phyloP scores from a whole-genome alignment of 257 asterid genomes.

The Gentiana straminea region DNA sequence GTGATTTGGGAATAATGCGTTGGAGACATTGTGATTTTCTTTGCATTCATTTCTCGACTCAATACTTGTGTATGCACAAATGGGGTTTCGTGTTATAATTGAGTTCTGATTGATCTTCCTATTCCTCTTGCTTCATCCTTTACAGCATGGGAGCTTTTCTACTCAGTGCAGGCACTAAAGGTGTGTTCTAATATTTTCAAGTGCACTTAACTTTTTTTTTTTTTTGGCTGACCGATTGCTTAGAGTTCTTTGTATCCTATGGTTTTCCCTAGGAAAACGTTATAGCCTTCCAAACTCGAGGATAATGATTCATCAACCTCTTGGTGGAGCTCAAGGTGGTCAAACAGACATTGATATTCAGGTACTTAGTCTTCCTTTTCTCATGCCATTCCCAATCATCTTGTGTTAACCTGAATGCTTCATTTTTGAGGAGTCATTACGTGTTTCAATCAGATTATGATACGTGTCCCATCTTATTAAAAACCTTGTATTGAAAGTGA shows the following conservation, averaged over 20 bases:
- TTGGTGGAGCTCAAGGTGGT: conserved; percentile 82
- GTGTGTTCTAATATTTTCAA: conserved; percentile 18
- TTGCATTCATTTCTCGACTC: too few relatives aligned
- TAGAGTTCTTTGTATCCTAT: not conserved
- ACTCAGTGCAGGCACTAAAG: conserved; percentile 86
- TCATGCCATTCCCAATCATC: too few relatives aligned
- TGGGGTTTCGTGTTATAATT: too few relatives aligned
- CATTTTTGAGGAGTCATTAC: too few relatives aligned
- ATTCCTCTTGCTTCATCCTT: not conserved
- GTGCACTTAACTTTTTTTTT: not conserved
- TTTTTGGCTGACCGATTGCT: not conserved
- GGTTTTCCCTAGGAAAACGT: conserved; percentile 47
- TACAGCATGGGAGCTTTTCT: conserved; percentile 96
- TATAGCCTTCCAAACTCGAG: conserved; percentile 71
- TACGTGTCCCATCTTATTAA: too few relatives aligned
- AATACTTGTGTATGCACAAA: too few relatives aligned
- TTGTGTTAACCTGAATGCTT: too few relatives aligned
- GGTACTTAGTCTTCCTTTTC: conserved; percentile 22
- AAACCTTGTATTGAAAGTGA: too few relatives aligned
- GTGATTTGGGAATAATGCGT: too few relatives aligned
- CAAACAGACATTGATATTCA: conserved; percentile 74
- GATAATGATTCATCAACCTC: conserved; percentile 88
- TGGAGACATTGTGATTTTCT: too few relatives aligned
- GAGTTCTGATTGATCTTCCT: not conserved
- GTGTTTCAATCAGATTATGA: too few relatives aligned